Conservation (phyloP, 495 filamentous ascomycete species). For the Aspergillus diversus region DNA sequence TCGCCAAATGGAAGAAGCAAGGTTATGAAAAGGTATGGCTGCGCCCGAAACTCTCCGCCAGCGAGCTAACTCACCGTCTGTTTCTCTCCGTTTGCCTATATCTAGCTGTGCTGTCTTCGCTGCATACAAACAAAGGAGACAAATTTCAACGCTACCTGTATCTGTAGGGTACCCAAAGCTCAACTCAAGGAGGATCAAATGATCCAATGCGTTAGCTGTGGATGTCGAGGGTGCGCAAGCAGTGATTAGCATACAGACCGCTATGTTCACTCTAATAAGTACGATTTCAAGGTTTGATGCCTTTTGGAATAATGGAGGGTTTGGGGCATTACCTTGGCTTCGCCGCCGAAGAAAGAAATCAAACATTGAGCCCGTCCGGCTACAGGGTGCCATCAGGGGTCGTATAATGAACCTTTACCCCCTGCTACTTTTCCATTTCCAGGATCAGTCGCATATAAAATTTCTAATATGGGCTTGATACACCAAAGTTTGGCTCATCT, state of each 20-base stretch:
- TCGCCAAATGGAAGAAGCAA: constrained; percentile 99
- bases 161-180: constrained; percentile 92
- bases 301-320: too few species aligned
- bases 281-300: too few species aligned
- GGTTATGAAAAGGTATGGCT: constrained; percentile 89
- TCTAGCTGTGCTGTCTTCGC: constrained; percentile 84
- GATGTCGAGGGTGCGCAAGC: constrained; percentile 88
- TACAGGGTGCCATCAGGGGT: too few species aligned
- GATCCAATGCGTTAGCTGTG: constrained; percentile 95
- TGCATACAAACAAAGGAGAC: constrained; percentile 99
- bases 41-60: neutral
- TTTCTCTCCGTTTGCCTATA: neutral
- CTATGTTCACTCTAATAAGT: too few species aligned
- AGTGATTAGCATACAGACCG: constrained; percentile 61
- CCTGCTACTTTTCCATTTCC: neutral
- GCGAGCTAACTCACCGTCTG: neutral
- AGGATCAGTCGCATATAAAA: too few species aligned
- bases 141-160: constrained; percentile 96
- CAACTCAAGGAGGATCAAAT: constrained; percentile 89
- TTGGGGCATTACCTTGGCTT: too few species aligned
- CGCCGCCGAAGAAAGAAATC: too few species aligned
- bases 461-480: too few species aligned
- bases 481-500: neutral
- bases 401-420: too few species aligned
- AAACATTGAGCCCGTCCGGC: too few species aligned